Evolutionary conservation across 2,329 filamentous ascomycete genomes (phyloP), one percentile per base, ranked within the genome.

Genomic region (Grosmannia penicillata): DNA sequence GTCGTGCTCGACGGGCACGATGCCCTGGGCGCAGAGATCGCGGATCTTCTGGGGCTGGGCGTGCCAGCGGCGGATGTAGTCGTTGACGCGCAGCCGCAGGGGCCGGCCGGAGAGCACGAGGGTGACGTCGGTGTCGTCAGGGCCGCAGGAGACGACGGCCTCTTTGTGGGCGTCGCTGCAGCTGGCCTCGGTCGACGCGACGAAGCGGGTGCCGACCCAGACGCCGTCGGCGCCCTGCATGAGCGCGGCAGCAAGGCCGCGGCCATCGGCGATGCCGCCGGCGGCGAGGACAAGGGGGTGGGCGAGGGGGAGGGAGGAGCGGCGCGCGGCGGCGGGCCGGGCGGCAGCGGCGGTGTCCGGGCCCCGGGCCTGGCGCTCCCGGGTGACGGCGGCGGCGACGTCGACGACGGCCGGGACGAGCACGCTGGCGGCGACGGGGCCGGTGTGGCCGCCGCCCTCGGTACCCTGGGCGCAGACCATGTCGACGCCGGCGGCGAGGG

Each of bases 151-250:
- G 2, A 94, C 80, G 1, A 95, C 86, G 23, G 78, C 80, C 48
- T 80, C 65, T 63, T 95, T 95, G 59, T 95, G 87, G 62, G 77
- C 64, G 49, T 79, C 69, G 55, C 78, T 82, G 51, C 84, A 87
- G 14, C 78, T 79, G 1, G 86, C 86, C 62, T 95, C 89, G 25
- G 65, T 68, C 8, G 74, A 75, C 1, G 89, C 87, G 14, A 95
- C 84, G 57, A 95, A 95, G 17, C 89, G 68, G 43, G 89, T 95
- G 22, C 91, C 91, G 49, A 98, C 81, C 91, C 91, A 98, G 50
- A 96, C 91, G 52, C 77, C 91, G 45, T 72, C 74, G 39, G 91
- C 91, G 49, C 91, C 91, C 59, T 96, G 80, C 75, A 93, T 89
- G 56, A 96, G 62, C 44, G 76, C 78, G 41, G 76, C 76, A 0